Base-by-base conservation (phyloP, 495 filamentous ascomycete species). In the Mycothermus thermophilus region DNA sequence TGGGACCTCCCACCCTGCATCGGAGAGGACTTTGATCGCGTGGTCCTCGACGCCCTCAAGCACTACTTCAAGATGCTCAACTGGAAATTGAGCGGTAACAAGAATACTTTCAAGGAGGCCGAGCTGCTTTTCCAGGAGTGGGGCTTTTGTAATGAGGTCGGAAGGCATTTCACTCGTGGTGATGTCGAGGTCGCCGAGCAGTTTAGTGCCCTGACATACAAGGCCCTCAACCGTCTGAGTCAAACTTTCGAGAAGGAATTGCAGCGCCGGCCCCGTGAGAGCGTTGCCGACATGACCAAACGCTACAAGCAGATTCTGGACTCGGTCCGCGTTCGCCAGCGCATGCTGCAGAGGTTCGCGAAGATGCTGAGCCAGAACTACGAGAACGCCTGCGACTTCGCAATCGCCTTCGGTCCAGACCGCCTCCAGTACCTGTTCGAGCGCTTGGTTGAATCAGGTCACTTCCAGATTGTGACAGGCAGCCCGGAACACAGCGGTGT, bases 101-200 rank as follows among this genome's bases (percentile, higher is more conserved):
- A 93, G 53, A 97, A 96, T 57, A 94, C 90, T 0, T 96, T 96
- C 69, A 96, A 96, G 52, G 90, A 96, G 49, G 90, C 90, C 9
- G 90, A 97, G 58, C 83, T 97, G 41, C 61, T 97, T 20, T 88
- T 94, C 50, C 87, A 94, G 46, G 90, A 96, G 55, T 97, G 90
- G 88, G 80, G 79, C 17, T 96, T 94, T 42, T 86, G 80, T 1
- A 95, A 95, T 48, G 79, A 85, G 37, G 80, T 96, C 39, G 90
- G 87, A 9, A 71, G 79, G 15, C 80, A 84, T 46, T 69, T 97
- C 24, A 77, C 88, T 32, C 83, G 83, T 26, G 90, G 92, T 35
- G 87, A 96, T 59, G 78, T 95, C 18, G 85, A 96, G 61, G 92
- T 96, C 24, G 90, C 90, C n/a, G 90, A 97, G 59, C 92, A 97